These are phyloP conservation scores for Astrocystis sublimbata DNA, from an alignment of 495 filamentous ascomycete genomes.

Conservation along the genomic window DNA sequence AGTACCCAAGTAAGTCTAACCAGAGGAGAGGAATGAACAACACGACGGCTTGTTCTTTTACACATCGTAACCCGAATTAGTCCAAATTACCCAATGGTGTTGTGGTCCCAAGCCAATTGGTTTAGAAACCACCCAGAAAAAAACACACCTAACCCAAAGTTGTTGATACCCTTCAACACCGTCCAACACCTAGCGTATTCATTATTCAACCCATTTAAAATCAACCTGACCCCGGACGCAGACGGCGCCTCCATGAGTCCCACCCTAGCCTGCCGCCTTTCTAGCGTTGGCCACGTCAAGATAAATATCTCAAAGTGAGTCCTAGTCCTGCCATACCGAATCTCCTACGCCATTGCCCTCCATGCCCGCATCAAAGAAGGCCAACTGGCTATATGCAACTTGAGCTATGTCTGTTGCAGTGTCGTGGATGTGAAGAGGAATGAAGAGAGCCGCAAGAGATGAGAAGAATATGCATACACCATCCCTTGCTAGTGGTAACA, in stretches of 20 bases:
- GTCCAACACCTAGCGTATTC: too few species aligned
- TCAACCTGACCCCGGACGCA: neutral
- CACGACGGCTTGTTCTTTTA: too few species aligned
- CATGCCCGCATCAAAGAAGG: constrained; percentile 10
- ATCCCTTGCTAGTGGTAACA: too few species aligned
- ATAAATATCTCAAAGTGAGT: too few species aligned
- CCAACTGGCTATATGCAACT: neutral
- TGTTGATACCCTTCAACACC: neutral
- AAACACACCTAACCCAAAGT: neutral
- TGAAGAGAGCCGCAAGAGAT: neutral
- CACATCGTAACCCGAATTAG: too few species aligned
- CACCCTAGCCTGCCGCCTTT: constrained; percentile 10
- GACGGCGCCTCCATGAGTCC: neutral
- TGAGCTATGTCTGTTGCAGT: neutral
- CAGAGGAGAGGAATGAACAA: too few species aligned
- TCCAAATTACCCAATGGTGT: neutral
- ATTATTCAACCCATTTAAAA: constrained; percentile 1
- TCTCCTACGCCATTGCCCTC: too few species aligned
- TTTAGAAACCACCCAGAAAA: neutral
- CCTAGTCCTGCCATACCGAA: constrained; percentile 3
- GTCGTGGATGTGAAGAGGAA: neutral
- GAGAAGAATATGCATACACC: neutral
- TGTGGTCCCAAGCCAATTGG: neutral
- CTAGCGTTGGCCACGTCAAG: constrained; percentile 14
- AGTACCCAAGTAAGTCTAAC: too few species aligned